phyloP scores from a whole-genome alignment of 192 early-diverging fungal species.

The Pilaira anomala region DNA sequence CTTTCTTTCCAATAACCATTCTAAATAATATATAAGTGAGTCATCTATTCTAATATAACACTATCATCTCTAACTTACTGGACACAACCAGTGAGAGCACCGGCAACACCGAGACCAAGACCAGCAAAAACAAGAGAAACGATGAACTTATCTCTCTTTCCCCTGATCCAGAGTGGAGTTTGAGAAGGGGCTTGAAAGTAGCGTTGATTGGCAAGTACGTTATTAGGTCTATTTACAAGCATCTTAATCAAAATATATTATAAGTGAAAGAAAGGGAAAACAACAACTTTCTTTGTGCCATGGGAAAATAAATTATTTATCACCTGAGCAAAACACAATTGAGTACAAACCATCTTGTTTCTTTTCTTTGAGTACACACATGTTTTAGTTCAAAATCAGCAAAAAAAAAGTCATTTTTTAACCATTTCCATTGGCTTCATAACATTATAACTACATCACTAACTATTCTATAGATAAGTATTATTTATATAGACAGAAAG shows the following conservation, averaged over 20 bases:
- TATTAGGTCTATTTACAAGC: constrained; percentile 20
- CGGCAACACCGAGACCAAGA: constrained; percentile 23
- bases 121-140: constrained; percentile 18
- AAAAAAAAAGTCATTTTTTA: too few relatives aligned
- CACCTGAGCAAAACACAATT: constrained; percentile 11
- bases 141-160: constrained; percentile 25
- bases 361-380: too few relatives aligned
- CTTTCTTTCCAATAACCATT: constrained; percentile 11
- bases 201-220: constrained; percentile 24
- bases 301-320: constrained; percentile 13
- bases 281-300: constrained; percentile 1
- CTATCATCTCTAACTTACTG: constrained; percentile 8
- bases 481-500: too few relatives aligned
- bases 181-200: constrained; percentile 18
- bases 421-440: too few relatives aligned
- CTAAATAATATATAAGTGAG: too few relatives aligned
- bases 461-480: too few relatives aligned
- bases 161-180: constrained; percentile 29
- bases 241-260: neutral
- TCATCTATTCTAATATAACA: neutral
- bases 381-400: too few relatives aligned
- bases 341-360: too few relatives aligned
- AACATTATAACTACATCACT: too few relatives aligned
- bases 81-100: constrained; percentile 6
- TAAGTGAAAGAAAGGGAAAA: constrained; percentile 16